Evolutionary conservation across 2,329 filamentous ascomycete genomes (phyloP).

Genomic region (Cladosporium sp.): DNA sequence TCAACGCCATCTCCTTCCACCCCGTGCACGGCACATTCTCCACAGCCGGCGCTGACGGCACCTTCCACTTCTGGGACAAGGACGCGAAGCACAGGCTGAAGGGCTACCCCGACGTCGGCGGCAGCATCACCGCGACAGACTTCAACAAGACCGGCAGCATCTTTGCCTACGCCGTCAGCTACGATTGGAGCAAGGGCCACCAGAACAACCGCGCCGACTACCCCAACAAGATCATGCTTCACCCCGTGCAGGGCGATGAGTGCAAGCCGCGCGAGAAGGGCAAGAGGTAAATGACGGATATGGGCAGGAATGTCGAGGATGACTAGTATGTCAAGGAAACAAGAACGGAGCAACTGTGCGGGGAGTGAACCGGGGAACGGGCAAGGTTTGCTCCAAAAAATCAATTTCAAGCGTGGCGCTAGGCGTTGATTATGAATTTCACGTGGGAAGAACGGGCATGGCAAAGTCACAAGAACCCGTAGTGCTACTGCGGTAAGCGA

Average conservation of each 20-base stretch:
- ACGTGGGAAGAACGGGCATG: neutral
- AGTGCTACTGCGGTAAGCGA: no score
- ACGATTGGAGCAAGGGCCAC: slow-evolving; percentile 98
- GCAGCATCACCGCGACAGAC: slow-evolving; percentile 84
- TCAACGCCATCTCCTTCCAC: slow-evolving; percentile 98
- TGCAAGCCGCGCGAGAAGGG: slow-evolving; percentile 48
- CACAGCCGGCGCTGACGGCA: slow-evolving; percentile 91
- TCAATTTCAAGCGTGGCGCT: slow-evolving; percentile 13
- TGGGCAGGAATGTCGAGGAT: neutral
- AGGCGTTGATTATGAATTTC: slow-evolving; percentile 12
- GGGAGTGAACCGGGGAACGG: neutral
- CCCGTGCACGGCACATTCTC: slow-evolving; percentile 97
- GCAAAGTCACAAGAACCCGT: no score
- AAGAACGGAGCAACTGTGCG: neutral
- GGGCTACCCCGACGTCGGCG: slow-evolving; percentile 63
- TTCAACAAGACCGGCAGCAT: slow-evolving; percentile 78
- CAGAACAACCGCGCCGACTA: slow-evolving; percentile 66
- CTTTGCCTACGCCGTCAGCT: slow-evolving; percentile 69
- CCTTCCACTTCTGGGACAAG: slow-evolving; percentile 93
- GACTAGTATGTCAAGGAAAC: neutral
- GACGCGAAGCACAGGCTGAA: slow-evolving; percentile 51
- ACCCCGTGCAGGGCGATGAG: slow-evolving; percentile 45
- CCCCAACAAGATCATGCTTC: slow-evolving; percentile 50
- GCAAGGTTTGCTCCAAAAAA: neutral
- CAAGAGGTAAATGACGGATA: slow-evolving; percentile 37